Conservation (phyloP, 352 stramenopile species). For the Pythium scleroteichum region DNA sequence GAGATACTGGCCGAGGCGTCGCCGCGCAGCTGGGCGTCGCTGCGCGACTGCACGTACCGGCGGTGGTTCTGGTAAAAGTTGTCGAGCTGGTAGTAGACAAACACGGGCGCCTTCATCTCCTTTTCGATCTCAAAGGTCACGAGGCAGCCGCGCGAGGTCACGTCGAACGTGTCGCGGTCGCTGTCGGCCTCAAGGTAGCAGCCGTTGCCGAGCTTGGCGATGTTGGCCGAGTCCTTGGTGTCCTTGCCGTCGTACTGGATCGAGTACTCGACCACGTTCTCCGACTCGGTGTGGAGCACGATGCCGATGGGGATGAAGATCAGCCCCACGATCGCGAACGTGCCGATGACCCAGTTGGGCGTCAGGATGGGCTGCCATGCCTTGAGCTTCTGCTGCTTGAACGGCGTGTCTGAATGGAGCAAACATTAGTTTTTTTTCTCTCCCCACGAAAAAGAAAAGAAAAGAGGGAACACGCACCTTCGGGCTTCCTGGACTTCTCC, state of each 20-base stretch:
- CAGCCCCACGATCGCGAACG: conserved; percentile 92
- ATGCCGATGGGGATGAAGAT: conserved; percentile 96
- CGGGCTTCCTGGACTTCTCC: conserved; percentile 85
- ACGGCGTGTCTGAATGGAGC: conserved; percentile 87
- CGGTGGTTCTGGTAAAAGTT: conserved; percentile 99
- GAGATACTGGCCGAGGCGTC: conserved; percentile 54
- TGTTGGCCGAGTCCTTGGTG: conserved; percentile 54
- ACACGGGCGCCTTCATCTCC: conserved; percentile 95
- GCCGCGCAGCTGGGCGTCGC: conserved; percentile 89
- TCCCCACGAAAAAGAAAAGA: background rate
- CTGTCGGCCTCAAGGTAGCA: conserved; percentile 63
- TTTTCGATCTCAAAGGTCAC: conserved; percentile 89
- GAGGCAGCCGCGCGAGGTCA: conserved; percentile 56
- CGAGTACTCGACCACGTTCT: conserved; percentile 90
- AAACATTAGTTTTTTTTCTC: too few species aligned
- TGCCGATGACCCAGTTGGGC: conserved; percentile 94
- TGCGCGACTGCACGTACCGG: conserved; percentile 90
- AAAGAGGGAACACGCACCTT: conserved; percentile 42
- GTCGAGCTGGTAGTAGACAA: conserved; percentile 98
- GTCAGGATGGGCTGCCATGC: conserved; percentile 97
- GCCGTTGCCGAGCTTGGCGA: conserved; percentile 52
- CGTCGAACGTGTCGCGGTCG: conserved; percentile 71
- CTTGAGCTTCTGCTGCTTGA: conserved; percentile 91
- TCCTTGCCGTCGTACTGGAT: conserved; percentile 87
- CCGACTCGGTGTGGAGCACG: conserved; percentile 82